These are phyloP conservation scores for Nicotiana obtusifolia DNA, from an alignment of 257 asterid species.

Conservation along the genomic window DNA sequence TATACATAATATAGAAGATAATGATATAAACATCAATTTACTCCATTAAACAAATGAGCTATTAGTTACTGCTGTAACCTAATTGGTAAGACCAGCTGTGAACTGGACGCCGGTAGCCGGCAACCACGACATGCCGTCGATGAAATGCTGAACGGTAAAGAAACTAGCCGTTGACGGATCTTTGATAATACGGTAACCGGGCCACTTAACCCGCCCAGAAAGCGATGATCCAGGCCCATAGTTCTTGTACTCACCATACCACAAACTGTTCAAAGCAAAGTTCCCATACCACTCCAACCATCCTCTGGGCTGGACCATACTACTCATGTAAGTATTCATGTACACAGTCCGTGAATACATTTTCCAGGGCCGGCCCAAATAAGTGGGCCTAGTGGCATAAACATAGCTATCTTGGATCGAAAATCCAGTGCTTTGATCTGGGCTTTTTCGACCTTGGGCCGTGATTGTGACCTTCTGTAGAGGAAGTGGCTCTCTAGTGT, in stretches of 20 bases:
- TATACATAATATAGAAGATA: not conserved
- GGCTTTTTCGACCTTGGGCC: slow-evolving; percentile 88
- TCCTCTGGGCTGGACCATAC: slow-evolving; percentile 86
- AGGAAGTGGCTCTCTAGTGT: slow-evolving; percentile 65
- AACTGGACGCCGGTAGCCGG: slow-evolving; percentile 81
- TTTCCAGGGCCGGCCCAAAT: slow-evolving; percentile 90
- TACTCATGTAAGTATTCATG: slow-evolving; percentile 73
- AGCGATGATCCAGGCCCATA: slow-evolving; percentile 83
- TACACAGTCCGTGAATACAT: slow-evolving; percentile 68
- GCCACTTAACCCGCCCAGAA: slow-evolving; percentile 66
- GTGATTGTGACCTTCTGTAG: slow-evolving; percentile 87
- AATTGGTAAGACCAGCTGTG: slow-evolving; percentile 48
- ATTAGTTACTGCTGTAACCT: not conserved
- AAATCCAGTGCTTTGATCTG: slow-evolving; percentile 85
- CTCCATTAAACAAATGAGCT: not conserved
- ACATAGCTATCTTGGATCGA: slow-evolving; percentile 64
- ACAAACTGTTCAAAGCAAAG: slow-evolving; percentile 60
- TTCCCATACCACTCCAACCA: slow-evolving; percentile 93
- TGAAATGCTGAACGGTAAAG: slow-evolving; percentile 60
- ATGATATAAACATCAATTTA: not conserved
- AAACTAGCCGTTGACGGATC: slow-evolving; percentile 62
- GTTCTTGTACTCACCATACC: slow-evolving; percentile 90
- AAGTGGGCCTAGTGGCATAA: slow-evolving; percentile 70
- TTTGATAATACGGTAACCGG: slow-evolving; percentile 63
- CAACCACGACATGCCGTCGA: slow-evolving; percentile 85